Conservation (phyloP, 441 rosid genomes). For the Pelargonium myrrhifolium region DNA sequence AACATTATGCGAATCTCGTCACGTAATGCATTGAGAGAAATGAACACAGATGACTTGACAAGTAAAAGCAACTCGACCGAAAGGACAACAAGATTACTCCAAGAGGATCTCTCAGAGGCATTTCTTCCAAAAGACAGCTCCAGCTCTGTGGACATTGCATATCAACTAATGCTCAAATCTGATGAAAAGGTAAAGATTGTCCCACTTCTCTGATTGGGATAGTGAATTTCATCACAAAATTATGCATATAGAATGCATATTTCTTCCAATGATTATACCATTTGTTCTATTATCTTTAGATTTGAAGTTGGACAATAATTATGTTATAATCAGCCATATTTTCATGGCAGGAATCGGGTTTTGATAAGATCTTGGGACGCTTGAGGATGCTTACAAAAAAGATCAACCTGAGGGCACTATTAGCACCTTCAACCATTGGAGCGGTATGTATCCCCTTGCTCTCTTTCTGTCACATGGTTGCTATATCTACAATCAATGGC, state of each 20-base stretch:
- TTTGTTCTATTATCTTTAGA: too few species aligned
- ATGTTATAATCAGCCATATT: background rate
- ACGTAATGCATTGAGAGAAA: slow-evolving; percentile 13
- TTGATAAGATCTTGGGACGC: slow-evolving; percentile 24
- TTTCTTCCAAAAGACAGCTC: slow-evolving; percentile 29
- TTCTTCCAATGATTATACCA: too few species aligned
- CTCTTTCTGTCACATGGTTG: too few species aligned
- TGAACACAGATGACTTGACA: slow-evolving; percentile 14
- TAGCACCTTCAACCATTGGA: slow-evolving; percentile 71
- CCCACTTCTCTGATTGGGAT: background rate
- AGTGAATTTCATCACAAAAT: too few species aligned
- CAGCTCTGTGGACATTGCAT: slow-evolving; percentile 10
- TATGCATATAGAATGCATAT: too few species aligned
- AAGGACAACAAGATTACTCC: slow-evolving; percentile 21
- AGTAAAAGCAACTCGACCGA: slow-evolving; percentile 6
- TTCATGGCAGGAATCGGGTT: slow-evolving; percentile 29
- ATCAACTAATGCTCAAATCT: slow-evolving; percentile 10
- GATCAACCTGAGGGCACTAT: slow-evolving; percentile 42
- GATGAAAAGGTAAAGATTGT: slow-evolving; percentile 25
- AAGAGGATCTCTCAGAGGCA: slow-evolving; percentile 32
- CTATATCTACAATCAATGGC: too few species aligned
- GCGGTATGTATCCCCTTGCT: too few species aligned
- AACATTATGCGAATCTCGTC: slow-evolving; percentile 52
- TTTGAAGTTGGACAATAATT: background rate
- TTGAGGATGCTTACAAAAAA: slow-evolving; percentile 22